Evolutionary conservation across 768 basidiomycete genomes (phyloP).

Genomic region (Termitomyces sp.): DNA sequence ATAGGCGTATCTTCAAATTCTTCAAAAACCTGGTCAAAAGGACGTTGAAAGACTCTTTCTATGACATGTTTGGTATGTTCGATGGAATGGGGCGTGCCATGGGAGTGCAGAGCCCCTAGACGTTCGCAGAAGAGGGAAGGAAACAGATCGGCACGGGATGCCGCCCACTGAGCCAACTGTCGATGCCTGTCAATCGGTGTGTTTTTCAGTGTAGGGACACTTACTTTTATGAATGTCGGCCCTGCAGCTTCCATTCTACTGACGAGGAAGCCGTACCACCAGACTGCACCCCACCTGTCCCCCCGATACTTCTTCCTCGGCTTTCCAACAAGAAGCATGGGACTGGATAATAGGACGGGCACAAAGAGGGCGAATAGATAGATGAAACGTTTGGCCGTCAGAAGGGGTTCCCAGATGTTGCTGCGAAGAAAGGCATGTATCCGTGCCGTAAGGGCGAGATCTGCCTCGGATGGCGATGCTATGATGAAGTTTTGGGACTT

Average conservation of each 20-base stretch:
- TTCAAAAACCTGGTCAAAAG: conserved; percentile 88
- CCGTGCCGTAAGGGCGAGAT: conserved; percentile 38
- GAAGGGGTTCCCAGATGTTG: conserved; percentile 77
- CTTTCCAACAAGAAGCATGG: conserved; percentile 74
- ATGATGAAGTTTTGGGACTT: conserved; percentile 32
- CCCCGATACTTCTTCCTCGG: conserved; percentile 52
- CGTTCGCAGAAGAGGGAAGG: conserved; percentile 79
- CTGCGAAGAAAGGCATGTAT: conserved; percentile 45
- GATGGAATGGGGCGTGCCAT: conserved; percentile 76
- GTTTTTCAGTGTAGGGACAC: conserved; percentile 2
- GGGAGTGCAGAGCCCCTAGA: conserved; percentile 85
- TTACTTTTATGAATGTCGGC: conserved; percentile 94
- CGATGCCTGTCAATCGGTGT: conserved; percentile 11
- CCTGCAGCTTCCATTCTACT: conserved; percentile 90
- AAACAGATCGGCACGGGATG: conserved; percentile 91
- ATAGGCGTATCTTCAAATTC: conserved; percentile 84
- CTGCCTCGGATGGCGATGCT: conserved; percentile 64
- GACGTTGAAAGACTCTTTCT: conserved; percentile 75
- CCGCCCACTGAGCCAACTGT: conserved; percentile 97
- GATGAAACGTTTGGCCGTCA: conserved; percentile 79
- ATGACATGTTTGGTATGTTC: conserved; percentile 76
- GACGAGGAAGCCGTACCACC: conserved; percentile 95
- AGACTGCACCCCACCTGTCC: conserved; percentile 88
- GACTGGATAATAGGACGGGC: conserved; percentile 79
- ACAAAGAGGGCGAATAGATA: conserved; percentile 79